Evolutionary conservation across 2,329 filamentous ascomycete genomes (phyloP).

Genomic region (Thelonectria olida): DNA sequence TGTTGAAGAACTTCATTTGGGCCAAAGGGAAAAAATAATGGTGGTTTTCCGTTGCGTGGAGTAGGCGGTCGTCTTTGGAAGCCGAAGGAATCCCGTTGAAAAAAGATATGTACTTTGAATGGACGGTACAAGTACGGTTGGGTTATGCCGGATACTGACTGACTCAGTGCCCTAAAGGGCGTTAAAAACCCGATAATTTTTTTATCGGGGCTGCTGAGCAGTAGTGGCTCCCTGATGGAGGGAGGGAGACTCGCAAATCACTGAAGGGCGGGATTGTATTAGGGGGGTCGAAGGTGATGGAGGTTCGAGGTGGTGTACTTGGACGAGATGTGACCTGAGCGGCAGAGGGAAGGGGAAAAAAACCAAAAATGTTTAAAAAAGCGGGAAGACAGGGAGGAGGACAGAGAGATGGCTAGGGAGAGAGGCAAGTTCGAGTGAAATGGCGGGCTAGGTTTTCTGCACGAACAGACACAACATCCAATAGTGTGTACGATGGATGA

Average conservation of each 20-base stretch:
- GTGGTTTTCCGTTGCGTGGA: conserved; percentile 11
- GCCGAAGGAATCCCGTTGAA: conserved; percentile 47
- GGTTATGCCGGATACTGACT: conserved; percentile 51
- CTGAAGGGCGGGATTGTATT: conserved; percentile 30
- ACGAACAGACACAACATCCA: background rate
- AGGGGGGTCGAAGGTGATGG: conserved; percentile 23
- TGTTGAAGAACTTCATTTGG: conserved; percentile 64
- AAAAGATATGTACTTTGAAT: background rate
- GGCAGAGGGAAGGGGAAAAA: conserved; percentile 4
- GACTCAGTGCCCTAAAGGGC: conserved; percentile 46
- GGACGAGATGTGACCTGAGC: conserved; percentile 4
- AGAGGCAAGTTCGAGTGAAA: background rate
- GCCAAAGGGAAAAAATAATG: conserved; percentile 23
- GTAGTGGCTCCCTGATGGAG: conserved; percentile 32
- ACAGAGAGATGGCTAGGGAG: conserved; percentile 11
- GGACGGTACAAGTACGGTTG: background rate
- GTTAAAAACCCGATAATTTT: conserved; percentile 37
- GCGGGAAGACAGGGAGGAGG: conserved; percentile 1
- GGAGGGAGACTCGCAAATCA: conserved; percentile 9
- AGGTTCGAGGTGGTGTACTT: conserved; percentile 1
- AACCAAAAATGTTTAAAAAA: background rate
- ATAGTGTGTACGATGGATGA: background rate
- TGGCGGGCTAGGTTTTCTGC: background rate
- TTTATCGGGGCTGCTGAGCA: conserved; percentile 38
- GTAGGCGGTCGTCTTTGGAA: conserved; percentile 25